phyloP scores from a whole-genome alignment of 2,329 filamentous ascomycete species.

The Metarhizium humberi region DNA sequence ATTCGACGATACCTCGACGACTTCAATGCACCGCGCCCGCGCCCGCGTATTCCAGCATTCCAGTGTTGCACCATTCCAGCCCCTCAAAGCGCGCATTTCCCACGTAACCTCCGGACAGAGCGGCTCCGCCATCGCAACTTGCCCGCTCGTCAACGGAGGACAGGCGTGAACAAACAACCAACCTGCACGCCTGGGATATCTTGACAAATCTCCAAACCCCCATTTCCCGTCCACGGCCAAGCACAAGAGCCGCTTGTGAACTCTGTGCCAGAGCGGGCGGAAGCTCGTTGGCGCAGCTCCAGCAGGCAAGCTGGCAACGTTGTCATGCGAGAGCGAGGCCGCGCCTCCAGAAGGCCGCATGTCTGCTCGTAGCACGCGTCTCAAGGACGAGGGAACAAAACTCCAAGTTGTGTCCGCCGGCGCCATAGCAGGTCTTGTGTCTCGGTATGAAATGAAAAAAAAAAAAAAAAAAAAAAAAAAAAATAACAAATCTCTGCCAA shows the following conservation, averaged over 20 bases:
- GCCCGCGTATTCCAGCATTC: too few species aligned
- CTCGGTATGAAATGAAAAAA: constrained; percentile 47
- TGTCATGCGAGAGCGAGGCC: constrained; percentile 3
- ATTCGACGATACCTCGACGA: too few species aligned
- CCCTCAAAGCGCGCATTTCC: too few species aligned
- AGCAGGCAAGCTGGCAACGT: constrained; percentile 5
- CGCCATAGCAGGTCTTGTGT: constrained; percentile 70
- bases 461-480: background rate
- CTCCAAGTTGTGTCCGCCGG: constrained; percentile 48
- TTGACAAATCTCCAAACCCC: background rate
- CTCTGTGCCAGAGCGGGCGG: background rate
- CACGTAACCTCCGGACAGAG: too few species aligned
- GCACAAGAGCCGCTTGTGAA: background rate
- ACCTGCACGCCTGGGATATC: too few species aligned
- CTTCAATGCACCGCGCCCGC: too few species aligned
- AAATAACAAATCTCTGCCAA: background rate
- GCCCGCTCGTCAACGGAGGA: too few species aligned
- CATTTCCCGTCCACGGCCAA: background rate
- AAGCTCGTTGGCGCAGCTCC: background rate
- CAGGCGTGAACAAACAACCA: too few species aligned
- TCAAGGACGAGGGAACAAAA: constrained; percentile 53
- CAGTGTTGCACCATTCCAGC: too few species aligned
- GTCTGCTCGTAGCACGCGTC: constrained; percentile 29
- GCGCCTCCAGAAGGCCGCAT: constrained; percentile 17
- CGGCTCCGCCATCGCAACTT: too few species aligned